Base-by-base conservation (phyloP, 2,329 filamentous ascomycete genomes). In the Neonectria punicea region DNA sequence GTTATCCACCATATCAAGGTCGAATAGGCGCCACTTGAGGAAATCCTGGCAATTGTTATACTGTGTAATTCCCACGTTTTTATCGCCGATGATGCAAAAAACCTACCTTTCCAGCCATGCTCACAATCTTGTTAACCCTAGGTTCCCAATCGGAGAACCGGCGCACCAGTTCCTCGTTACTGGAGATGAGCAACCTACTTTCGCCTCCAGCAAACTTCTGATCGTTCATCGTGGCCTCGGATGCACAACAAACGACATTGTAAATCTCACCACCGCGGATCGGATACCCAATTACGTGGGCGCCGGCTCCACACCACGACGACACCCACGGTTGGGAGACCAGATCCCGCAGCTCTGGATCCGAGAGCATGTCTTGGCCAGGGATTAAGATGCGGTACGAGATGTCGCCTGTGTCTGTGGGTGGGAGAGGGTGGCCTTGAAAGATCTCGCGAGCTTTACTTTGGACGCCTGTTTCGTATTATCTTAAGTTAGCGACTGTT, bases 281-380 rank as follows among this genome's bases (percentile, higher is more conserved):
- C 2, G 86, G 86, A 75, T 92, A 92, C 1, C 83, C 85, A 0
- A 91, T 86, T 0, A 83, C 87, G 71, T 92, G 89, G 5, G 85
- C 81, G 2, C 81, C 80, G 0, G 88, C 87, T 0, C 89, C 90
- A 14, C 88, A 79, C 89, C 89, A 92, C 72, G 89, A 87, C 69
- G 87, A 82, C 22, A 84, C 82, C 8, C 80, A 78, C 0, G 86
- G 85, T 1, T 84, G 83, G 20, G 80, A 73, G 1, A 91, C 83
- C 77, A 86, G 86, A 32, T 32, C 9, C 1, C 0, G 82, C 16
- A 91, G 75, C 43, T 83, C 80, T 2, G n/a, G 80, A 51, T 89
- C 86, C 1, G 77, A 67, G 3, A 90, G 80, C 51, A 61, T 9
- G 9, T 88, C 79, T 14, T 86, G 81, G 0, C 84, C 73, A 2